A percentile compares a stretch with the other conserved stretches of the same genome.
Conservation (phyloP, 176 grass and related monocot species). For the Thinopyrum elongatum region DNA sequence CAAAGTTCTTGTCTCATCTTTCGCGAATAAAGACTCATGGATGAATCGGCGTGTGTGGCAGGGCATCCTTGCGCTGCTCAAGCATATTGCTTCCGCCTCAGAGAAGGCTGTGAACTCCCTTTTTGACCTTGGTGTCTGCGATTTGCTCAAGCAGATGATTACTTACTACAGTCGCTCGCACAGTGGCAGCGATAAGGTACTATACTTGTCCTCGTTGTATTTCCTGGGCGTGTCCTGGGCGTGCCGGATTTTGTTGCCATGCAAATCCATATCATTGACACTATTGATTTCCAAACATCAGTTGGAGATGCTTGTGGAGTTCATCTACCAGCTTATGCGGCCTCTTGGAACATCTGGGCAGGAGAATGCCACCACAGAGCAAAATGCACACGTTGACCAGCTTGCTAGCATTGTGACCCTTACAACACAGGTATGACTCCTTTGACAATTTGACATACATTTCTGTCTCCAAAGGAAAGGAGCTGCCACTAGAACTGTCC, state of each 20-base stretch:
- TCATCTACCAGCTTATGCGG: constrained; percentile 47
- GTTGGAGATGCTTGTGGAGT: constrained; percentile 42
- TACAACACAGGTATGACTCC: constrained; percentile 40
- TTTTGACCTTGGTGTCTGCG: constrained; percentile 44
- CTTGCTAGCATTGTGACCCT: constrained; percentile 40
- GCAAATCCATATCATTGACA: neutral
- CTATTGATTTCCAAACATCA: constrained; percentile 23
- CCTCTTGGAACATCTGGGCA: constrained; percentile 28
- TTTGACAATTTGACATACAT: neutral
- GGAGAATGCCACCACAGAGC: constrained; percentile 33
- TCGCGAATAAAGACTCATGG: neutral
- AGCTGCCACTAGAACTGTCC: neutral
- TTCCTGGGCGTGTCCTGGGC: neutral
- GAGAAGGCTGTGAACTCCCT: constrained; percentile 44
- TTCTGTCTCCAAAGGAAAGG: neutral
- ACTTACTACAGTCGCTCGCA: constrained; percentile 23
- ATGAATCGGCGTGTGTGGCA: constrained; percentile 22
- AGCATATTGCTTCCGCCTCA: constrained; percentile 36
- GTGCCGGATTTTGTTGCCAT: neutral
- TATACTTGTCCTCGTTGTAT: neutral
- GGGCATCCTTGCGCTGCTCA: constrained; percentile 48
- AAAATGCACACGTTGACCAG: constrained; percentile 28
- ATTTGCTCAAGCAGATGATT: constrained; percentile 40
- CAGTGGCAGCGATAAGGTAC: constrained; percentile 29
- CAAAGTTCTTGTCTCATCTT: neutral